Evolutionary conservation across 129 eudicot genomes (phyloP).

Genomic region (Pittosporum tobira): DNA sequence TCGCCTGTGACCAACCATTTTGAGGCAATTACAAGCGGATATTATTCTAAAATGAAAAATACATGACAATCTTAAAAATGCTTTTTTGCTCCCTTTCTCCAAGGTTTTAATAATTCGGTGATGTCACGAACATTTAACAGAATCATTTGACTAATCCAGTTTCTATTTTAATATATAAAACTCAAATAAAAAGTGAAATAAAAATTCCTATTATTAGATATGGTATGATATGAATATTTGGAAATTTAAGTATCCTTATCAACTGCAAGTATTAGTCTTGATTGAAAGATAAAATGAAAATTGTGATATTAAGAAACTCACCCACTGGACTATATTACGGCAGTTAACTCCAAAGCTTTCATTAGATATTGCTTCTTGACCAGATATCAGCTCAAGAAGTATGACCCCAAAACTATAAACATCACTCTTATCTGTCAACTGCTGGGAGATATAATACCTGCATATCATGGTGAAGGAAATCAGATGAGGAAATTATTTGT

Average conservation of each 20-base stretch:
- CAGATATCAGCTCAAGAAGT: conserved; percentile 91
- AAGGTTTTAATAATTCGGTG: background rate
- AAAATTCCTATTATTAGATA: too few relatives aligned
- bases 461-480: conserved; percentile 12
- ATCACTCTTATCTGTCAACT: conserved; percentile 88
- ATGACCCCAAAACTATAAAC: conserved; percentile 95
- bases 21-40: conserved; percentile 8
- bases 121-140: background rate
- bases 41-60: background rate
- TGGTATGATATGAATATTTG: background rate
- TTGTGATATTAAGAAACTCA: conserved; percentile 19
- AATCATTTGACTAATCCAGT: background rate
- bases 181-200: background rate
- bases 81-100: background rate
- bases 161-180: background rate
- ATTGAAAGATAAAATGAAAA: background rate
- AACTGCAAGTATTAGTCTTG: background rate
- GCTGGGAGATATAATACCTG: conserved; percentile 96
- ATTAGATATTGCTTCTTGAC: conserved; percentile 94
- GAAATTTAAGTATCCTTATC: background rate
- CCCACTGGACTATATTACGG: conserved; percentile 97
- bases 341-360: conserved; percentile 83
- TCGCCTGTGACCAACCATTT: conserved; percentile 47
- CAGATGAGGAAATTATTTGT: background rate
- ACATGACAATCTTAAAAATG: background rate